These are phyloP conservation scores for Venustampulla echinocandica DNA, from an alignment of 495 filamentous ascomycete species.

Conservation along the genomic window DNA sequence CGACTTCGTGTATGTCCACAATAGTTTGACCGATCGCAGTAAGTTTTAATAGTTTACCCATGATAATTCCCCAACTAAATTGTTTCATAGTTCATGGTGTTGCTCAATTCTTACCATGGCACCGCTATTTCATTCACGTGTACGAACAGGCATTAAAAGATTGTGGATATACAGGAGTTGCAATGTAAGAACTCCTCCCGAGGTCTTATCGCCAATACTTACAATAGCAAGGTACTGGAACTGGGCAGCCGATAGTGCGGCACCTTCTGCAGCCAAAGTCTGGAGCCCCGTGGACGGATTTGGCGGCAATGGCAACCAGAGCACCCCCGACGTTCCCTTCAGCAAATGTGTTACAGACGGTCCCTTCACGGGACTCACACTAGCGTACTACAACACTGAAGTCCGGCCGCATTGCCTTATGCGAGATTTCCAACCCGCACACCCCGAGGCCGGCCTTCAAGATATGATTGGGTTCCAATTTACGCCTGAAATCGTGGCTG, in stretches of 20 bases:
- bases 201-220: not conserved
- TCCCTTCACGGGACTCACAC: conserved; percentile 17
- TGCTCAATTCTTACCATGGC: conserved; percentile 53
- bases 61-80: not conserved
- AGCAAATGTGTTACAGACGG: conserved; percentile 17
- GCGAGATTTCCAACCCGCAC: conserved; percentile 10
- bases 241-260: conserved; percentile 2
- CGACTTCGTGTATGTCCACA: conserved; percentile 12
- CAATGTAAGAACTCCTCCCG: conserved; percentile 1
- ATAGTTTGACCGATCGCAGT: not conserved
- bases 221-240: conserved; percentile 8
- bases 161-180: conserved; percentile 54
- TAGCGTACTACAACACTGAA: conserved; percentile 6
- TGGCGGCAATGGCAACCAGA: conserved; percentile 4
- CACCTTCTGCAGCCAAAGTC: not conserved
- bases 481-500: conserved; percentile 5
- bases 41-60: not conserved
- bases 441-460: not conserved
- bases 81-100: not conserved
- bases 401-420: conserved; percentile 19
- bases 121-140: conserved; percentile 54
- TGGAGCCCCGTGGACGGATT: conserved; percentile 2
- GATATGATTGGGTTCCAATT: not conserved
- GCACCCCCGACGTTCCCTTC: conserved; percentile 1
- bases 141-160: conserved; percentile 62